phyloP scores from a whole-genome alignment of 371 early-diverging fungal genomes.

The Mucor sp. region DNA sequence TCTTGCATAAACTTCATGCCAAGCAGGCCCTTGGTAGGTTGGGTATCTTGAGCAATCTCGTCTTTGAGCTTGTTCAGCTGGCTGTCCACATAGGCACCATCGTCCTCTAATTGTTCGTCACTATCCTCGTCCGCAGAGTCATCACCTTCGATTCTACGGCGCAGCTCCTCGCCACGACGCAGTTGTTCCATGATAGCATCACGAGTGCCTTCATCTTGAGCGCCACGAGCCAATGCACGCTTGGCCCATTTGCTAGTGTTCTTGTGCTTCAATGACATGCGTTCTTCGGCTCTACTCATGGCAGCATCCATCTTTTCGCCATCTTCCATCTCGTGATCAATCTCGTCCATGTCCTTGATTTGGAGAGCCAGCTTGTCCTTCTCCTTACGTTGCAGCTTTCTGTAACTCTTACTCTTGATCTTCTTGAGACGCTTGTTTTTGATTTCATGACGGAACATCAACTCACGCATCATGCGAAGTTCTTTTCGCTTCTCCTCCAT shows the following conservation, averaged over 20 bases:
- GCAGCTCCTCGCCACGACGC: slow-evolving; percentile 78
- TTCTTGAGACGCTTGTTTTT: slow-evolving; percentile 92
- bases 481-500: slow-evolving; percentile 76
- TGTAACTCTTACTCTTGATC: slow-evolving; percentile 95
- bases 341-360: slow-evolving; percentile 51
- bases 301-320: slow-evolving; percentile 73
- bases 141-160: slow-evolving; percentile 78
- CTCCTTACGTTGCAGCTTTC: slow-evolving; percentile 81
- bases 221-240: slow-evolving; percentile 69
- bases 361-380: slow-evolving; percentile 51
- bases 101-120: slow-evolving; percentile 52
- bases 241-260: slow-evolving; percentile 96
- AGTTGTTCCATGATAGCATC: slow-evolving; percentile 87
- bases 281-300: slow-evolving; percentile 82
- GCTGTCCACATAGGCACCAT: slow-evolving; percentile 32
- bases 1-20: slow-evolving; percentile 98
- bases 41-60: slow-evolving; percentile 51
- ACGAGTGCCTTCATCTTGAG: slow-evolving; percentile 73
- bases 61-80: slow-evolving; percentile 49
- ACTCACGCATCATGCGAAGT: slow-evolving; percentile 87
- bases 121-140: slow-evolving; percentile 59
- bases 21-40: slow-evolving; percentile 82
- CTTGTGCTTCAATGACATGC: slow-evolving; percentile 93
- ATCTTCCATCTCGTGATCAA: slow-evolving; percentile 73
- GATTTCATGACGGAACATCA: slow-evolving; percentile 91